Evolutionary conservation across 495 filamentous ascomycete species (phyloP), one percentile per base, ranked within the genome.

Genomic region (Penicillium riverlandense): DNA sequence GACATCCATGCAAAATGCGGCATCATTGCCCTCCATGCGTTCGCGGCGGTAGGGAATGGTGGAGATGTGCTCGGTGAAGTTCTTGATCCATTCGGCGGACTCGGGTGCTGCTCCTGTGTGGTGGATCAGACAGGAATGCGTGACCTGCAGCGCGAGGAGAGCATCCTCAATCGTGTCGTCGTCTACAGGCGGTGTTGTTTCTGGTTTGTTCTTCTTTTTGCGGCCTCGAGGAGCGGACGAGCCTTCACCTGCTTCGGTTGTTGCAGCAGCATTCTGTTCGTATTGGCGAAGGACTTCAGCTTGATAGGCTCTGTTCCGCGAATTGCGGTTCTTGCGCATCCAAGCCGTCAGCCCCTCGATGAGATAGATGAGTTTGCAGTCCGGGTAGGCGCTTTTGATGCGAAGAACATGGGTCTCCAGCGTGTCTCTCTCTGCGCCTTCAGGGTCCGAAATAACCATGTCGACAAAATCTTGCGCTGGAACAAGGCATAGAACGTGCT

Each of bases 1-100:
- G 0, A 68, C 64, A 33, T 89, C 88, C 81, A 91, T 89, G 63
- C 88, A 91, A 66, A 92, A 92, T 3, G 78, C 75, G 7, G 83
- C 79, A 29, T 76, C 70, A 30, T 72, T 66, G 1, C 52, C 55
- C 13, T 60, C 54, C 63, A 74, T 70, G 13, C 65, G 65, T 46
- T 77, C 63, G 6, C 55, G 63, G 10, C 74, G 77, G 54, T 91
- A 91, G 0, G 85, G 86, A 28, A 85, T 80, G 0, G 82, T 85
- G 32, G 82, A 83, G 49, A 95, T 80, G 48, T 92, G 83, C 53
- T 89, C 80, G 1, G 88, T 92, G 59, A 92, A 91, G 32, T 77
- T 75, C 33, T 77, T 75, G 28, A 92, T 79, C 86, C 85, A 89
- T 54, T 84, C 75, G 2, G 86, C 84, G 0, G 85, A 86, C 45